phyloP scores from a whole-genome alignment of 2,329 filamentous ascomycete species.

The Plectosphaerella sp. region DNA sequence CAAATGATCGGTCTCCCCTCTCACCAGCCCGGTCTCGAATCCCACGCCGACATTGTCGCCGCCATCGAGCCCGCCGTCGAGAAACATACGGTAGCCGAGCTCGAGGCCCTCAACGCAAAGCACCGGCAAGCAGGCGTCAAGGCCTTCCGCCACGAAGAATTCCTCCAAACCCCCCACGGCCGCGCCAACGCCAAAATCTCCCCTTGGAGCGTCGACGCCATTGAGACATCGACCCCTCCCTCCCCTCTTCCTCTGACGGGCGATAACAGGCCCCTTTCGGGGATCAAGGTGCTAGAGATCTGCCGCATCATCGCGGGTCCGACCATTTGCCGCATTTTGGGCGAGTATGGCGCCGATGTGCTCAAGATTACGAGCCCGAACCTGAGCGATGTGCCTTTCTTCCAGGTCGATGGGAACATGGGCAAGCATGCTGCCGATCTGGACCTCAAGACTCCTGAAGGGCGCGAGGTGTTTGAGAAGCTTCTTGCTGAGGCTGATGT shows the following conservation, averaged over 20 bases:
- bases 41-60: constrained; percentile 54
- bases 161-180: constrained; percentile 48
- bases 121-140: constrained; percentile 56
- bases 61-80: constrained; percentile 56
- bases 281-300: constrained; percentile 69
- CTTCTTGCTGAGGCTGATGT: constrained; percentile 61
- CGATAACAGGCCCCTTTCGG: constrained; percentile 37
- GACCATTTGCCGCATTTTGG: constrained; percentile 65
- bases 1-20: constrained; percentile 66
- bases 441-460: constrained; percentile 52
- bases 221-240: constrained; percentile 46
- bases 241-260: constrained; percentile 26
- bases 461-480: constrained; percentile 50
- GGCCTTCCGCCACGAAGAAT: constrained; percentile 55
- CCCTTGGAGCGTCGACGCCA: constrained; percentile 44
- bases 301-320: constrained; percentile 74
- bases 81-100: constrained; percentile 46
- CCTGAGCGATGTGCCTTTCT: constrained; percentile 67
- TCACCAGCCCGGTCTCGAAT: constrained; percentile 54
- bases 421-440: constrained; percentile 65
- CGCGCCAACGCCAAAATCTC: constrained; percentile 32
- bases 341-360: constrained; percentile 72
- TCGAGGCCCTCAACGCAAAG: constrained; percentile 53
- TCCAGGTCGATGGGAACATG: constrained; percentile 68
- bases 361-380: constrained; percentile 66